phyloP scores from a whole-genome alignment of 768 basidiomycete genomes.

The Naganishia vishniacii region DNA sequence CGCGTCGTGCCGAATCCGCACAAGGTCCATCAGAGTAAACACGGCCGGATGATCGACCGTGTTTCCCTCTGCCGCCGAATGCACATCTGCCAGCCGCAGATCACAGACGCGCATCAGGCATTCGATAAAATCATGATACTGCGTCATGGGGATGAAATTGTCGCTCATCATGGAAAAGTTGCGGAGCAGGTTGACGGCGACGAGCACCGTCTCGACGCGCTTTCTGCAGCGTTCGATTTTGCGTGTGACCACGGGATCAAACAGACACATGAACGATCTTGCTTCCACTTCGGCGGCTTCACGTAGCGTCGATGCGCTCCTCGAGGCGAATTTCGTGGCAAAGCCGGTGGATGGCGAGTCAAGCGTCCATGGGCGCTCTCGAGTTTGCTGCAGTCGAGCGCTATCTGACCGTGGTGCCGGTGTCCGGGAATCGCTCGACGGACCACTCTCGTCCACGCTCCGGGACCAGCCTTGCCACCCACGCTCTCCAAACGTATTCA shows the following conservation, averaged over 20 bases:
- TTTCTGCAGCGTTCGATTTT: slow-evolving; percentile 44
- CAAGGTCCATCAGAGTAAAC: slow-evolving; percentile 60
- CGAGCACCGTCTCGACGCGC: slow-evolving; percentile 58
- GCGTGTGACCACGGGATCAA: slow-evolving; percentile 64
- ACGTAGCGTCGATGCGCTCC: neutral
- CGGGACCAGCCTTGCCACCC: slow-evolving; percentile 46
- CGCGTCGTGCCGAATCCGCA: slow-evolving; percentile 70
- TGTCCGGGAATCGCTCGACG: slow-evolving; percentile 24
- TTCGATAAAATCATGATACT: slow-evolving; percentile 61
- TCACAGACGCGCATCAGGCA: slow-evolving; percentile 66
- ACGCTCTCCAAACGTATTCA: slow-evolving; percentile 60
- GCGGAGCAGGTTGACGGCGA: slow-evolving; percentile 72
- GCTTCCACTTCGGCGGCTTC: slow-evolving; percentile 26
- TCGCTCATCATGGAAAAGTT: slow-evolving; percentile 73
- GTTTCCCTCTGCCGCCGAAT: slow-evolving; percentile 21
- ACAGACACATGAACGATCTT: slow-evolving; percentile 46
- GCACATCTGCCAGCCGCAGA: slow-evolving; percentile 45
- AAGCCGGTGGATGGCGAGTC: neutral
- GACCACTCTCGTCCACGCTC: slow-evolving; percentile 26
- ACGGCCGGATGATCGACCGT: slow-evolving; percentile 43
- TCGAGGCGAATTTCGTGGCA: neutral
- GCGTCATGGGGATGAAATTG: slow-evolving; percentile 64
- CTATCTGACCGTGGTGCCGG: neutral
- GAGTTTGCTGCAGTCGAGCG: neutral
- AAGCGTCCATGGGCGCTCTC: neutral